Evolutionary conservation across 1,284 basidiomycete species (phyloP).

Genomic region (Mrakiaceae sp.): DNA sequence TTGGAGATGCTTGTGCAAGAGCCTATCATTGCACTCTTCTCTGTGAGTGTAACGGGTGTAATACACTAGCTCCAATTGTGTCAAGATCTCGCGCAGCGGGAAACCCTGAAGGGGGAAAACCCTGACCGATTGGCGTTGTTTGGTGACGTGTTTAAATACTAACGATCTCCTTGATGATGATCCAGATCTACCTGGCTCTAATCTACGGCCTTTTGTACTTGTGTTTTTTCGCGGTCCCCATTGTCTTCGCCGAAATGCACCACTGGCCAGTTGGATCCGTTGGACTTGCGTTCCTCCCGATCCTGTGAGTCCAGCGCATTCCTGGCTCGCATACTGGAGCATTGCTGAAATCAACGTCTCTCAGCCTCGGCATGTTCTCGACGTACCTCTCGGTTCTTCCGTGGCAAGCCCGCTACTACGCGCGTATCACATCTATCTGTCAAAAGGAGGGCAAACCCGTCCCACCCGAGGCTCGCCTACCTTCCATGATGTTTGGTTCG

Average conservation of each 20-base stretch:
- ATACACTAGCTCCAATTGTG: neutral
- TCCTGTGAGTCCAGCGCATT: neutral
- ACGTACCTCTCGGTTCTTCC: conserved; percentile 19
- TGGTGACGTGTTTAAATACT: neutral
- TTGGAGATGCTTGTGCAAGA: conserved; percentile 28
- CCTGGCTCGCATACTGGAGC: neutral
- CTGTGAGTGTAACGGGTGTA: conserved; percentile 21
- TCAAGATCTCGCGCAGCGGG: neutral
- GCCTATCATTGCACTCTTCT: conserved; percentile 27
- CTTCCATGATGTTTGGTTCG: conserved; percentile 21
- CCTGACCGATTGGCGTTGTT: neutral
- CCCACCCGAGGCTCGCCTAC: conserved; percentile 24
- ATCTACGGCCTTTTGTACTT: conserved; percentile 15
- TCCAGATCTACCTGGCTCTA: conserved; percentile 14
- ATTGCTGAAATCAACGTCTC: neutral
- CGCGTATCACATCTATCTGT: conserved; percentile 13
- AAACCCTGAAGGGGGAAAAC: neutral
- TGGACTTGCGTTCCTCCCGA: conserved; percentile 6
- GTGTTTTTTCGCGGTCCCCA: conserved; percentile 24
- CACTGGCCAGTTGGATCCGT: conserved; percentile 8
- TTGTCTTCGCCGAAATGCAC: conserved; percentile 28
- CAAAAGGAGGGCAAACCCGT: conserved; percentile 11
- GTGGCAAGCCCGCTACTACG: conserved; percentile 22
- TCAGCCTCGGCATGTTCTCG: conserved; percentile 17
- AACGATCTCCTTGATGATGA: conserved; percentile 18